Base-by-base conservation (phyloP, 2,329 filamentous ascomycete genomes). In the Aspergillus piperis region DNA sequence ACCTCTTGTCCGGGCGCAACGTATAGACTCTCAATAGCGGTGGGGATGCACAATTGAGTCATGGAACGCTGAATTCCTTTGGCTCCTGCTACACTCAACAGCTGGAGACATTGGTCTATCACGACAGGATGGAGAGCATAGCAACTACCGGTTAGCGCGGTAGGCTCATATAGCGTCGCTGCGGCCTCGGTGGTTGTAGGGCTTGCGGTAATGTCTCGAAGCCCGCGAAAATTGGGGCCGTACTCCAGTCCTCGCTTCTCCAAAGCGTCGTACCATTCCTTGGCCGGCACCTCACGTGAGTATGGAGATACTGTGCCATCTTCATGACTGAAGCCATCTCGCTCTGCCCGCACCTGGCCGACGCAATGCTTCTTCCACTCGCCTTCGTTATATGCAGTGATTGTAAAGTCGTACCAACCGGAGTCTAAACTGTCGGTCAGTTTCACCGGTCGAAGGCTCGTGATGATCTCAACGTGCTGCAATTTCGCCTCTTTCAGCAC, bases 381-480 rank as follows among this genome's bases (percentile, higher is more conserved):
- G 2, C 55, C 58, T 3, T 66, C 67, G 30, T 60, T 60, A 10
- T 67, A 61, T 8, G 71, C 70, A 2, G 50, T 54, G 8, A 75
- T 69, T 8, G 58, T 60, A 52, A 73, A 74, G 3, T 68, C 63
- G 57, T 70, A 70, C 71, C 71, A 71, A 2, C 62, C 53, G 3
- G 61, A 64, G 3, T 67, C 59, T 1, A 58, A 38, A 5, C 30
- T 60, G n/a, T 64, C 62, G 4, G 63, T 64, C 8, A 70, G n/a
- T 10, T 55, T 54, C 19, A 41, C 23, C 3, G 52, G 66, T 19
- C 60, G 58, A 2, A 71, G 30, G 3, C 51, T 54, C 1, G 68
- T 69, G 8, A 69, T 57, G 2, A 70, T 36, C 49, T 72, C 70
- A 3, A 58, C 58, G 7, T 36, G 32, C 32, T 36, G 32, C 32